Conservation (phyloP, 2,329 filamentous ascomycete genomes). For the Alternaria tenuissima region DNA sequence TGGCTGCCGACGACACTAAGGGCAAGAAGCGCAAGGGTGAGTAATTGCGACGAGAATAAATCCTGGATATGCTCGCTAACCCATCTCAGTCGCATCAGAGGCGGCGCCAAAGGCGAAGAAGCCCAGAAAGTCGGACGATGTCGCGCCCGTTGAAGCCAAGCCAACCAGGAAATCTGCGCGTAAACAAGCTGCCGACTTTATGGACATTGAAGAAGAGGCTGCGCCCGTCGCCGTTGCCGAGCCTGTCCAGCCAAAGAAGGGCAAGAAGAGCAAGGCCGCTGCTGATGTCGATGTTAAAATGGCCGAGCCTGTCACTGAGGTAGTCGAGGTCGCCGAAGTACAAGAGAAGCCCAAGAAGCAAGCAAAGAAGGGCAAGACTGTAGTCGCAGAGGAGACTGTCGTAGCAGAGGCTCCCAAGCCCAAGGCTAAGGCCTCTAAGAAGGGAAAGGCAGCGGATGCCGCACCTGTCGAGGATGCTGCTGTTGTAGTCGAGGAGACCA, state of each 20-base stretch:
- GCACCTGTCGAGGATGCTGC: constrained; percentile 21
- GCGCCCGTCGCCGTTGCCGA: constrained; percentile 26
- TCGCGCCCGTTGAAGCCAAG: constrained; percentile 31
- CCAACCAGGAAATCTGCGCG: constrained; percentile 40
- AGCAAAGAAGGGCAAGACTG: constrained; percentile 27
- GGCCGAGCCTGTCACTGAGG: constrained; percentile 10
- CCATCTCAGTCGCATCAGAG: constrained; percentile 43
- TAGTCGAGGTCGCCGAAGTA: constrained; percentile 11
- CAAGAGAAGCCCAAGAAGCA: constrained; percentile 27
- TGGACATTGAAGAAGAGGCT: constrained; percentile 38
- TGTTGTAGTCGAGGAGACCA: constrained; percentile 14
- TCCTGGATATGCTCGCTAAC: constrained; percentile 17
- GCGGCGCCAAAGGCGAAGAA: constrained; percentile 50
- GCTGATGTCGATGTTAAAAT: constrained; percentile 5
- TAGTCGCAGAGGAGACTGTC: constrained; percentile 13
- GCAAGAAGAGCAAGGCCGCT: constrained; percentile 45
- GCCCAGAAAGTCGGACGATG: constrained; percentile 47
- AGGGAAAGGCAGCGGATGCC: constrained; percentile 24
- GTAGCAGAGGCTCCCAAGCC: constrained; percentile 25
- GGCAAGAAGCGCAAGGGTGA: constrained; percentile 65
- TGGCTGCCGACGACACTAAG: constrained; percentile 62
- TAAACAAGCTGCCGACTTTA: constrained; percentile 49
- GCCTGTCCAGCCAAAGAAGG: constrained; percentile 43
- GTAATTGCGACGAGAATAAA: constrained; percentile 4
- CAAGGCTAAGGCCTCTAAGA: constrained; percentile 36